phyloP scores from a whole-genome alignment of 2,329 filamentous ascomycete genomes.

The Neocatenulostroma microsporum region DNA sequence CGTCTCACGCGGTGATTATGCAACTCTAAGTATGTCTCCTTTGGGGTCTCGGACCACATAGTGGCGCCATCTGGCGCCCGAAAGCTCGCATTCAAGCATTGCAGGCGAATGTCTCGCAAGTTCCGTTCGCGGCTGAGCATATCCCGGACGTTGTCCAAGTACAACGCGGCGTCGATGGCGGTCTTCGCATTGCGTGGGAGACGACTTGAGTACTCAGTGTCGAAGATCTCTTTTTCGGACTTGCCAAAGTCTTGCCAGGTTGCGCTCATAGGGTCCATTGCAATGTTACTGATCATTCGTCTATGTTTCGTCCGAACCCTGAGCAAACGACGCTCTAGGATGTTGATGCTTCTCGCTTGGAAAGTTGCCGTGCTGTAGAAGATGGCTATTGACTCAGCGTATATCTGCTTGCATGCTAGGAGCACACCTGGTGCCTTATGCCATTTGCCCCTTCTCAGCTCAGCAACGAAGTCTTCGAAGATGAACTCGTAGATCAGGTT shows the following conservation, averaged over 20 bases:
- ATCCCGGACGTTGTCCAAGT: background rate
- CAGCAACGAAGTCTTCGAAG: slow-evolving; percentile 1
- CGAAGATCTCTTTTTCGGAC: background rate
- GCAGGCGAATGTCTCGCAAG: background rate
- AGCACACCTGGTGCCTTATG: background rate
- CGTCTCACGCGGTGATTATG: no score
- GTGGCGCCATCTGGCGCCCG: background rate
- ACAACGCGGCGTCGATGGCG: background rate
- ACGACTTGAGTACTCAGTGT: no score
- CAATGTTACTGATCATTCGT: background rate
- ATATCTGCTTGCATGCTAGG: slow-evolving; percentile 4
- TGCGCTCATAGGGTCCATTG: background rate
- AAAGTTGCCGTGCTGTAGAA: slow-evolving; percentile 2
- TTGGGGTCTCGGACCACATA: background rate
- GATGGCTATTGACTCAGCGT: background rate
- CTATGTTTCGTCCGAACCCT: background rate
- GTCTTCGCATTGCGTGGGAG: no score
- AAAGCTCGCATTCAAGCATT: background rate
- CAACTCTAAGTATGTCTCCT: no score
- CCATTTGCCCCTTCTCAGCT: background rate
- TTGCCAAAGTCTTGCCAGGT: background rate
- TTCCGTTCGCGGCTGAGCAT: background rate
- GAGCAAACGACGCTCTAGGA: background rate
- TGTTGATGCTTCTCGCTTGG: background rate
- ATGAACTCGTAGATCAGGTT: slow-evolving; percentile 2